These are phyloP conservation scores for Gaillardinia entomophila DNA, from an alignment of 805 yeast genomes.

Conservation along the genomic window DNA sequence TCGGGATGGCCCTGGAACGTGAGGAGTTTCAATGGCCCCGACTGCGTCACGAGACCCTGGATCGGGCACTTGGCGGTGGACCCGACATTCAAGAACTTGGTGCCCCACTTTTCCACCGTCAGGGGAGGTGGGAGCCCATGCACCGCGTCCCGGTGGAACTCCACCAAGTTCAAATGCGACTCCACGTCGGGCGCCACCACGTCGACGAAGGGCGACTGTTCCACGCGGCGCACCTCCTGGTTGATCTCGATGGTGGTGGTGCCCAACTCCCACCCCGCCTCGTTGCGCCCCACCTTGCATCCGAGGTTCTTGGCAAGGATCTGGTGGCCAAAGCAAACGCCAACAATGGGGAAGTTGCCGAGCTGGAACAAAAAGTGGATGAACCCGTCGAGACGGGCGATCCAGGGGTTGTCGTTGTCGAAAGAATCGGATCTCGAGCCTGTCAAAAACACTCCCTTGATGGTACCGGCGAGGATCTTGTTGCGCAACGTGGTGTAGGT, in stretches of 20 bases:
- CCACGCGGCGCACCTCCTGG: conserved; percentile 25
- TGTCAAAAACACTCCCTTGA: conserved; percentile 43
- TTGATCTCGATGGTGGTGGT: conserved; percentile 45
- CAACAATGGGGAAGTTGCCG: conserved; percentile 46
- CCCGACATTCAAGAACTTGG: conserved; percentile 41
- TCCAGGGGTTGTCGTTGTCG: conserved; percentile 35
- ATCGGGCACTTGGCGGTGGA: conserved; percentile 47
- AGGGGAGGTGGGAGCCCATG: conserved; percentile 31
- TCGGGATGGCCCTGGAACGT: conserved; percentile 93
- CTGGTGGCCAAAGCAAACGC: conserved; percentile 89
- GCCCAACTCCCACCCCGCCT: conserved; percentile 72
- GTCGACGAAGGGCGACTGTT: conserved; percentile 15
- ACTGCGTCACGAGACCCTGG: conserved; percentile 56
- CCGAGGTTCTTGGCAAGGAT: conserved; percentile 64
- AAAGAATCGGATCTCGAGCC: conserved; percentile 50
- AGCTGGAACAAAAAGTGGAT: conserved; percentile 11
- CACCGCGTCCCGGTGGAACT: conserved; percentile 36
- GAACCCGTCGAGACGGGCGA: conserved; percentile 32
- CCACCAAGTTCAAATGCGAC: conserved; percentile 29
- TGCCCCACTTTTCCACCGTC: conserved; percentile 16
- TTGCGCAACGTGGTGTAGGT: conserved; percentile 13
- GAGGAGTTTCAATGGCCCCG: conserved; percentile 44
- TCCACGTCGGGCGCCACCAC: conserved; percentile 41
- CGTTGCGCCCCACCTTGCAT: conserved; percentile 43
- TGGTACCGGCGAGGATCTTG: conserved; percentile 17